Percentiles rank a stretch among this genome's conserved stretches.
Evolutionary conservation across 2,329 filamentous ascomycete genomes (phyloP).

Genomic region (Aspergillus hiratsukae): DNA sequence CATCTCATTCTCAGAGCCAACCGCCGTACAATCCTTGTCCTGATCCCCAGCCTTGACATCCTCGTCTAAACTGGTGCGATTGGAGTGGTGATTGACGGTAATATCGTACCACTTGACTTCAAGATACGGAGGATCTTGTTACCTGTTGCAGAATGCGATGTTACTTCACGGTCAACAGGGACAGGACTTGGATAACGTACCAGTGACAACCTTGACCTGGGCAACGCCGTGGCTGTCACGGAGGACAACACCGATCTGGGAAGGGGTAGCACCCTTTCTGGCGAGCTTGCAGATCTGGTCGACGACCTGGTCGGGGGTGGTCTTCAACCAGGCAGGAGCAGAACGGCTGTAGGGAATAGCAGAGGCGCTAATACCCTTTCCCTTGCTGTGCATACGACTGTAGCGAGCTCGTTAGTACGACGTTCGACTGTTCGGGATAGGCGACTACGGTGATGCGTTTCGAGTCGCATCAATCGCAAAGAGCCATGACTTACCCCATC

Average conservation of each 20-base stretch:
- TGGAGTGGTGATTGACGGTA: constrained; percentile 17
- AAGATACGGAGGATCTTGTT: constrained; percentile 99
- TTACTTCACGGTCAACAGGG: constrained; percentile 30
- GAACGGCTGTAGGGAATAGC: constrained; percentile 95
- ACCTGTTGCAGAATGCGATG: constrained; percentile 52
- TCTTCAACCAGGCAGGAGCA: constrained; percentile 94
- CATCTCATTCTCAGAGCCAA: constrained; percentile 7
- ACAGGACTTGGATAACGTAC: constrained; percentile 50
- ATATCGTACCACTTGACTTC: constrained; percentile 83
- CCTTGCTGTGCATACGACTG: constrained; percentile 95
- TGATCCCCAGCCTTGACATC: constrained; percentile 4
- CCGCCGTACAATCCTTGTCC: background rate
- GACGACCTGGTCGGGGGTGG: constrained; percentile 94
- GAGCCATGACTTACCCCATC: constrained; percentile 10
- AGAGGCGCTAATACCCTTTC: constrained; percentile 97
- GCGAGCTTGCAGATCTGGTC: constrained; percentile 99
- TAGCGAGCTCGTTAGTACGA: background rate
- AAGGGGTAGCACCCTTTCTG: constrained; percentile 97
- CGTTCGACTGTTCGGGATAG: background rate
- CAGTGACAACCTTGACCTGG: constrained; percentile 95
- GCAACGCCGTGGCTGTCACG: constrained; percentile 97
- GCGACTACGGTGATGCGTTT: background rate
- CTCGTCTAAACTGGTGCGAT: constrained; percentile 21
- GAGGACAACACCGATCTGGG: constrained; percentile 98
- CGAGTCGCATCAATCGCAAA: background rate